Base-by-base conservation (phyloP, 257 asterid species). In the Vinca minor region DNA sequence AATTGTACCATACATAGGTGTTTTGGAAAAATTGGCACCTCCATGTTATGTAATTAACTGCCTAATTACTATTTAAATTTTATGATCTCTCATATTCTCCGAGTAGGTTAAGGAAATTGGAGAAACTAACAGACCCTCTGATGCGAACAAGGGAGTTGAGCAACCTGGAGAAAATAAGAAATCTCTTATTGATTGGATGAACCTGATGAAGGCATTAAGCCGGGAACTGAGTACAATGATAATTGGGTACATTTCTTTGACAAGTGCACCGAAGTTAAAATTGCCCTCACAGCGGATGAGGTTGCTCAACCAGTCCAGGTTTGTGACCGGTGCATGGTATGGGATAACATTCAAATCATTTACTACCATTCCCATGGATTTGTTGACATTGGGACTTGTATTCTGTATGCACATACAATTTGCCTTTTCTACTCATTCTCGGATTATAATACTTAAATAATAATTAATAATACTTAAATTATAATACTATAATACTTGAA, bases 221-320 rank as follows among this genome's bases (percentile, higher is more conserved):
- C 94, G 29, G 80, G 67, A 44, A 82, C 80, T 71, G 89, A 75
- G 71, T 96, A 91, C 85, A 91, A 87, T 79, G 91, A 85, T 76
- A 93, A 87, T 87, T 91, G 98, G 98, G 98, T 91, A 90, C 73
- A 79, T 62, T 90, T 87, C 81, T 90, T 95, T 81, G 97, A 90
- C 81, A 90, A 87, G 77, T 90, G 97, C 77, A 87, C 97, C 35
- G 96, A 90, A 78, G 97, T 96, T 69, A 85, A 96, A 82, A 87
- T 77, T 52, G 80, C 87, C 48, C 87, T 90, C 36, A 90, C 93
- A 10, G 81, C 86, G 29, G 96, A 90, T 52, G 93, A 84, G 69
- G n/a, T 79, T 74, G 91, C 97, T 46, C 97, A 84, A 78, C 87
- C 85, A 39, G 97, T 90, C 71, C 90, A 91, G 67, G 96, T 90